A percentile compares a stretch with the other conserved stretches of the same genome.
These are phyloP conservation scores for Zymoseptoria pseudotritici DNA, from an alignment of 2,329 filamentous ascomycete species.

Conservation along the genomic window DNA sequence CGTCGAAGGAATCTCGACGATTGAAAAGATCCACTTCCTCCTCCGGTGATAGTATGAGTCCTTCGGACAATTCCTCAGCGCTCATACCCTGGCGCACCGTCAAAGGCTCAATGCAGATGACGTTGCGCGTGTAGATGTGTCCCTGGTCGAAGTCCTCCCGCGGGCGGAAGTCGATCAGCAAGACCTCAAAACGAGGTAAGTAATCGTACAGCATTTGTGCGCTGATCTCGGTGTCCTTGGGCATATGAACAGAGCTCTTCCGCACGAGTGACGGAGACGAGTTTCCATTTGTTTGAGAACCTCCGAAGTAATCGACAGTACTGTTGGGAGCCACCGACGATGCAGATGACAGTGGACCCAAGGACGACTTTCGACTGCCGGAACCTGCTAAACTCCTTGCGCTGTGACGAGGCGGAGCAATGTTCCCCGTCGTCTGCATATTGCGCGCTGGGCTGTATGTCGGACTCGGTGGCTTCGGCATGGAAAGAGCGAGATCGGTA, in stretches of 20 bases:
- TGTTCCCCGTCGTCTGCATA: constrained; percentile 57
- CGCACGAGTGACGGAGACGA: constrained; percentile 19
- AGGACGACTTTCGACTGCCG: constrained; percentile 46
- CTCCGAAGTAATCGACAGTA: constrained; percentile 38
- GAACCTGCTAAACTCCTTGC: constrained; percentile 55
- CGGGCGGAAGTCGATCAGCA: constrained; percentile 79
- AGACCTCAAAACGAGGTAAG: constrained; percentile 58
- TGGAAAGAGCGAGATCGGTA: constrained; percentile 44
- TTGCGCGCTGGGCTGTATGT: constrained; percentile 74
- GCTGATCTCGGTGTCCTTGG: constrained; percentile 55
- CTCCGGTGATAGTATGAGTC: constrained; percentile 63
- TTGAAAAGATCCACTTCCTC: constrained; percentile 70
- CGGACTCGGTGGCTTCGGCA: constrained; percentile 66
- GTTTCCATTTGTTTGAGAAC: constrained; percentile 12
- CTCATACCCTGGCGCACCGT: constrained; percentile 61
- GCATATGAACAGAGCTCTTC: constrained; percentile 41
- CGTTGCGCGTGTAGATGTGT: constrained; percentile 75
- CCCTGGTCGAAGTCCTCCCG: constrained; percentile 78
- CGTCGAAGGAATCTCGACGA: constrained; percentile 65
- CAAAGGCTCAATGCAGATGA: constrained; percentile 86
- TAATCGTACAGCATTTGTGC: constrained; percentile 65
- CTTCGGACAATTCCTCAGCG: constrained; percentile 58
- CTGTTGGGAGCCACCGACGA: constrained; percentile 34
- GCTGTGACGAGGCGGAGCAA: constrained; percentile 58
- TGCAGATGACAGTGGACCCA: constrained; percentile 24